Base-by-base conservation (phyloP, 495 filamentous ascomycete genomes). In the Podospora pseudocomata region DNA sequence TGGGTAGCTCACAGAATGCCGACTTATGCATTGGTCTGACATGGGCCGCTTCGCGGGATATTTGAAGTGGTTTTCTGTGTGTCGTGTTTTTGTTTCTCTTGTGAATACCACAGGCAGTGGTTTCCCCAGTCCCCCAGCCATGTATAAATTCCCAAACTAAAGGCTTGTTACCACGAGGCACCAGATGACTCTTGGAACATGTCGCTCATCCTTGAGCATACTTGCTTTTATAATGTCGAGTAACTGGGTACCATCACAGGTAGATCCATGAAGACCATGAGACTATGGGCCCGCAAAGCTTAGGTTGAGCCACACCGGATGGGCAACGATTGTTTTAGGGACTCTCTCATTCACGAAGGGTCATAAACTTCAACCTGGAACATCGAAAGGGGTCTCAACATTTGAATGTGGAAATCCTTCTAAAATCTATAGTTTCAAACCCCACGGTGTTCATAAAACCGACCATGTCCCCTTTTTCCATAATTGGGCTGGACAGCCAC, bases 1-100 rank as follows among this genome's bases (percentile, higher is more conserved):
- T 77, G 76, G 76, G 75, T 76, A 77, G 76, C 74, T 71, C 69
- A 77, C 71, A 69, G 65, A 74, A 75, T 74, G 71, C 68, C 71
- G 66, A 74, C 76, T 75, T 71, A 71, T 74, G 75, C 74, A 75
- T 70, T 70, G 67, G 65, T 70, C 67, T 68, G 59, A 49, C 39
- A 49, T 13, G 39, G 39, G 39, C 39, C 39, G 39, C 39, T 49
- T 49, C 39, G 39, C 39, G 39, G 39, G 39, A 30, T 44, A 5
- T 56, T 56, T 6, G 65, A 26, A 11, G 39, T 49, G 39, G 13
- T 49, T 16, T 49, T 72, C 15, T 49, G 39, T 2, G 39, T 49
- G 11, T 49, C 13, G 39, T 49, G 39, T 18, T 49, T 13, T 16
- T 49, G 9, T 49, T 16, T 49, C 11, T 9, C 5, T 49, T 49